phyloP scores from a whole-genome alignment of 2,329 filamentous ascomycete genomes.

The Rosellinia necatrix region DNA sequence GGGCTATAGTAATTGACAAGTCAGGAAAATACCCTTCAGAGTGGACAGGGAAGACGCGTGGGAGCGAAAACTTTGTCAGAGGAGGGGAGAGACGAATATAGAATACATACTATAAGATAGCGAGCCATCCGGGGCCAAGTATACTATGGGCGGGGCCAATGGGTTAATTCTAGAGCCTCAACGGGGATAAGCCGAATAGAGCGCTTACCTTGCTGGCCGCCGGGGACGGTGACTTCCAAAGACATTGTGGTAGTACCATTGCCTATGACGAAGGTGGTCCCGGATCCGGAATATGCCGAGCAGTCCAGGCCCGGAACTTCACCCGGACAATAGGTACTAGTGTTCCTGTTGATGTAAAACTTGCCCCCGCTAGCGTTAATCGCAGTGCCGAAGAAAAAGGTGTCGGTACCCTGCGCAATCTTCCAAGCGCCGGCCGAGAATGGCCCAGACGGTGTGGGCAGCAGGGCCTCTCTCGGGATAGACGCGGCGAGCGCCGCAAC shows the following conservation, averaged over 20 bases:
- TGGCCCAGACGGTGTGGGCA: conserved; percentile 1
- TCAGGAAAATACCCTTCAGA: too few relatives aligned
- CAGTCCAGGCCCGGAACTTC: conserved; percentile 27
- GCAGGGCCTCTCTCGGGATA: not conserved
- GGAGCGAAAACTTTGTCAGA: too few relatives aligned
- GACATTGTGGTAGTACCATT: conserved; percentile 20
- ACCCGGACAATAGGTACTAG: conserved; percentile 31
- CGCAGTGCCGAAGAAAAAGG: conserved; percentile 19
- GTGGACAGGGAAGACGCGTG: too few relatives aligned
- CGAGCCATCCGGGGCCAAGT: conserved; percentile 30
- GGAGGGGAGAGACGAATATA: too few relatives aligned
- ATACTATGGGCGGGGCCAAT: conserved; percentile 22
- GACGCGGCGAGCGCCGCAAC: conserved; percentile 8
- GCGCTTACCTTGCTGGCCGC: conserved; percentile 32
- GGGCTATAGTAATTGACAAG: too few relatives aligned
- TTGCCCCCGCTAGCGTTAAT: conserved; percentile 34
- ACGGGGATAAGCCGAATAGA: not conserved
- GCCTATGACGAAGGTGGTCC: conserved; percentile 27
- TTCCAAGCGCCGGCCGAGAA: conserved; percentile 31
- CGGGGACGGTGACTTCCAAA: conserved; percentile 29
- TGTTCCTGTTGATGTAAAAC: conserved; percentile 31
- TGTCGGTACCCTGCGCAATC: not conserved
- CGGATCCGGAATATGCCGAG: conserved; percentile 21
- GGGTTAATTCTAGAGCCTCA: not conserved
- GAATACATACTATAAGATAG: conserved; percentile 36